A percentile compares a stretch with the other conserved stretches of the same genome.
Conservation (phyloP, 805 yeast species). For the Suhomyces prunicola region DNA sequence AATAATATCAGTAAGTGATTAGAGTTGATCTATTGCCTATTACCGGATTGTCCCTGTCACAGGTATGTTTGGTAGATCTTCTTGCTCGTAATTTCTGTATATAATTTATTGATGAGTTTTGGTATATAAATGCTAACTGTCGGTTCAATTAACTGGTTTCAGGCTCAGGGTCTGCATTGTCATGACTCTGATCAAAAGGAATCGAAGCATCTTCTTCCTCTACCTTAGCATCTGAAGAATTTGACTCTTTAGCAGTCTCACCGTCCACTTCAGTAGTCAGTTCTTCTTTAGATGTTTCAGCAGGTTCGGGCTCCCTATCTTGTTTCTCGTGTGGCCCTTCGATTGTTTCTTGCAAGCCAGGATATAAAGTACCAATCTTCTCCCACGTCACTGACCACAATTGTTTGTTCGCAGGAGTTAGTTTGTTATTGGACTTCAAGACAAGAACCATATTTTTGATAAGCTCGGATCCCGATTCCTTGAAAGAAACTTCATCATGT, state of each 20-base stretch:
- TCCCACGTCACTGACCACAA: slow-evolving; percentile 35
- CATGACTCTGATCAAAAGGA: not conserved
- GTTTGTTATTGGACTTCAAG: slow-evolving; percentile 25
- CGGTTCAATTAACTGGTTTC: not conserved
- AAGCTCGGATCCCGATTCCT: slow-evolving; percentile 36
- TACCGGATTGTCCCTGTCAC: not conserved
- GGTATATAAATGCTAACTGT: not conserved
- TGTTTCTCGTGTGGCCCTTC: not conserved
- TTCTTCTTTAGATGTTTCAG: not conserved
- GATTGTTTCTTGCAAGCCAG: slow-evolving; percentile 16
- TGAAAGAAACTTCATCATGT: slow-evolving; percentile 10
- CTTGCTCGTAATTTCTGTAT: not conserved
- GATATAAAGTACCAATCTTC: slow-evolving; percentile 26
- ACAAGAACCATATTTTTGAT: slow-evolving; percentile 43
- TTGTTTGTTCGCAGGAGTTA: slow-evolving; percentile 18
- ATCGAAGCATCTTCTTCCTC: not conserved
- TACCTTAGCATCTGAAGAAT: not conserved
- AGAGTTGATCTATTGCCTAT: not conserved
- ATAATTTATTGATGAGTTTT: not conserved
- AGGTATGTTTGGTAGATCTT: not conserved
- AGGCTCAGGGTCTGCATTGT: not conserved
- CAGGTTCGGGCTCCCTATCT: not conserved
- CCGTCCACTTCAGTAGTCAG: not conserved
- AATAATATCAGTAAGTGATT: no score
- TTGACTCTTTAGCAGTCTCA: not conserved